A percentile compares a stretch with the other conserved stretches of the same genome.
These are phyloP conservation scores for Malus sieversii DNA, from an alignment of 306 rosid genomes.

Conservation along the genomic window DNA sequence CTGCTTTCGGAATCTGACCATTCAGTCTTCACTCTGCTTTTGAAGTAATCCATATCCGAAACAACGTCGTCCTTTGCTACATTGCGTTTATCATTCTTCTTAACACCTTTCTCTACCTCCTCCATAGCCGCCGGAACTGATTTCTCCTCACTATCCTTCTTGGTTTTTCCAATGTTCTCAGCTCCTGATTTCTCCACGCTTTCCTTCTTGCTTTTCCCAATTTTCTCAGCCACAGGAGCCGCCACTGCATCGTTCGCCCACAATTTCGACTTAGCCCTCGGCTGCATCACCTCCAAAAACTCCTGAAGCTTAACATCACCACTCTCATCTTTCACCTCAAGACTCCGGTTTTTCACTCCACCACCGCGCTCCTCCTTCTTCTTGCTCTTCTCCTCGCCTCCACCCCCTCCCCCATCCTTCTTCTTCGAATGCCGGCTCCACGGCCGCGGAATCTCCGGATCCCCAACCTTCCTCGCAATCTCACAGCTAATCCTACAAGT, in stretches of 20 bases:
- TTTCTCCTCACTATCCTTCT: constrained; percentile 22
- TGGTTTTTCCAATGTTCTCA: constrained; percentile 7
- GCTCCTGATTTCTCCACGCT: not conserved
- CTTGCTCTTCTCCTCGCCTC: constrained; percentile 9
- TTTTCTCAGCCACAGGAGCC: constrained; percentile 11
- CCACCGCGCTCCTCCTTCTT: not conserved
- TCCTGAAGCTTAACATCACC: constrained; percentile 62
- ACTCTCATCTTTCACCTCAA: constrained; percentile 22
- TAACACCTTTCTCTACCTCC: constrained; percentile 19
- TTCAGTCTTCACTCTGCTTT: constrained; percentile 59
- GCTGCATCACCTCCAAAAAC: constrained; percentile 79
- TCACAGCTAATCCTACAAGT: constrained; percentile 61
- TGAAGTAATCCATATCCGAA: constrained; percentile 78
- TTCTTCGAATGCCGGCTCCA: constrained; percentile 68
- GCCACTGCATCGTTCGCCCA: constrained; percentile 71
- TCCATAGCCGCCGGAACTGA: constrained; percentile 18
- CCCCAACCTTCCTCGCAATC: constrained; percentile 72
- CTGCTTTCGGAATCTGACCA: constrained; percentile 85
- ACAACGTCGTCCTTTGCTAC: constrained; percentile 32
- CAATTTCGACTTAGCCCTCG: constrained; percentile 63
- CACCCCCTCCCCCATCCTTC: constrained; percentile 17
- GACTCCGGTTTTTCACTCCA: not conserved
- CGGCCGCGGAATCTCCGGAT: constrained; percentile 68
- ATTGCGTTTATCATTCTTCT: constrained; percentile 17
- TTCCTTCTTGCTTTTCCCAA: constrained; percentile 24